These are phyloP conservation scores for Amphicarpaea edgeworthii DNA, from an alignment of 306 rosid species.

Conservation along the genomic window DNA sequence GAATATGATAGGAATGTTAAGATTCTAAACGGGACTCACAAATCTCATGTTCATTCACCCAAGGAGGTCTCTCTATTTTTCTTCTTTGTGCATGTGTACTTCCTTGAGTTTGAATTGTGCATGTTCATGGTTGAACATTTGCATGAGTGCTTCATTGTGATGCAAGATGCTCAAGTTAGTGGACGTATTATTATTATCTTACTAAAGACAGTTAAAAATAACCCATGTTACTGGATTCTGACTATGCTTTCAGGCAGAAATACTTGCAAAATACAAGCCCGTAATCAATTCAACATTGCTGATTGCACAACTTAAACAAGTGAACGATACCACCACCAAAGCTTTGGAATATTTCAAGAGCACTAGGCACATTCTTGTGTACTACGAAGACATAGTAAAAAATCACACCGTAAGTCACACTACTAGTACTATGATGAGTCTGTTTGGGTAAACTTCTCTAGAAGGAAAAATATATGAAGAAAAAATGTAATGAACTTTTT, in stretches of 20 bases:
- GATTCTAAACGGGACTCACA: constrained; percentile 91
- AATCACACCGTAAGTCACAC: constrained; percentile 77
- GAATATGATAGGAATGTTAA: constrained; percentile 76
- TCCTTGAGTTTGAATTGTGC: neutral
- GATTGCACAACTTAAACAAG: constrained; percentile 70
- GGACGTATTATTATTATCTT: neutral
- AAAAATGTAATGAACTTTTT: no score
- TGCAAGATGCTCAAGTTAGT: constrained; percentile 26
- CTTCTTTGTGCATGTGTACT: constrained; percentile 1
- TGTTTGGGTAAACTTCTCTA: no score
- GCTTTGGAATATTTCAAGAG: constrained; percentile 92
- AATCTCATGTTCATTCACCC: constrained; percentile 94
- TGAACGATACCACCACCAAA: constrained; percentile 72
- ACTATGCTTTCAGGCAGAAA: constrained; percentile 76
- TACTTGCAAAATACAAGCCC: constrained; percentile 94
- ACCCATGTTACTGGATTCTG: constrained; percentile 35
- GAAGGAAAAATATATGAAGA: no score
- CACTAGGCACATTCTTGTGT: constrained; percentile 79
- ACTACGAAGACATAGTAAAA: constrained; percentile 85
- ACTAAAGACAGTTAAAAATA: constrained; percentile 9
- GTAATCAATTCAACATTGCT: constrained; percentile 71
- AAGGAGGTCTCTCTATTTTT: constrained; percentile 68
- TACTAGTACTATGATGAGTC: no score
- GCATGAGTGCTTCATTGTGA: neutral
- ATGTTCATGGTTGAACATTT: constrained; percentile 1